These are phyloP conservation scores for Turnera subulata DNA, from an alignment of 345 rosid genomes.

Conservation along the genomic window DNA sequence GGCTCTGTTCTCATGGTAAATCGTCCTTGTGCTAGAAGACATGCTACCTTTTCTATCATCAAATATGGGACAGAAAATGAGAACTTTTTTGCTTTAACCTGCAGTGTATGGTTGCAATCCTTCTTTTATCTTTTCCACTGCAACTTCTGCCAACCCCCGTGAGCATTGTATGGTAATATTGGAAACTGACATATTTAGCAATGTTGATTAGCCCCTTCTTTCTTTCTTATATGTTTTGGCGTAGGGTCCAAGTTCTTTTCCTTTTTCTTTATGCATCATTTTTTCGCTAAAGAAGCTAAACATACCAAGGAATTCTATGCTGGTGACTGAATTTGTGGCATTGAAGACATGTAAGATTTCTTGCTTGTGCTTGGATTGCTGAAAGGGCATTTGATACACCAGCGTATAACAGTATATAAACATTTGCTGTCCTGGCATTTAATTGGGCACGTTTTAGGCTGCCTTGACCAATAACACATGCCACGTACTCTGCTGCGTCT, in stretches of 20 bases:
- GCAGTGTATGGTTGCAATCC: conserved; percentile 83
- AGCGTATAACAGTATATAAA: no score
- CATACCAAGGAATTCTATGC: background rate
- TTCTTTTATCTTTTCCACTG: conserved; percentile 79
- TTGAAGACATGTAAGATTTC: background rate
- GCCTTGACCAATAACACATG: no score
- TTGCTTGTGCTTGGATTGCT: background rate
- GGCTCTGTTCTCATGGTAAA: conserved; percentile 84
- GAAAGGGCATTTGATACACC: background rate
- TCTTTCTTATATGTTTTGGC: background rate
- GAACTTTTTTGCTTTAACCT: conserved; percentile 16
- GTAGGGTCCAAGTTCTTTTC: background rate
- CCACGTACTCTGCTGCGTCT: no score
- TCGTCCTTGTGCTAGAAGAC: conserved; percentile 10
- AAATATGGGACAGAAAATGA: background rate
- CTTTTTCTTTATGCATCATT: background rate
- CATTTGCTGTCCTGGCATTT: background rate
- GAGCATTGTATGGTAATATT: conserved; percentile 89
- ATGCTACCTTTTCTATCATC: background rate
- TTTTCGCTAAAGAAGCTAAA: background rate
- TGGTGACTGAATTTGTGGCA: background rate
- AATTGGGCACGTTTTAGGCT: background rate
- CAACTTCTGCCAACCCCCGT: conserved; percentile 91
- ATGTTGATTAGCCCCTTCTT: background rate
- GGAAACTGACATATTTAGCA: conserved; percentile 15